Percentiles rank a stretch among this genome's conserved stretches.
Evolutionary conservation across 2,329 filamentous ascomycete genomes (phyloP).

Genomic region (Gaeumannomyces tritici): DNA sequence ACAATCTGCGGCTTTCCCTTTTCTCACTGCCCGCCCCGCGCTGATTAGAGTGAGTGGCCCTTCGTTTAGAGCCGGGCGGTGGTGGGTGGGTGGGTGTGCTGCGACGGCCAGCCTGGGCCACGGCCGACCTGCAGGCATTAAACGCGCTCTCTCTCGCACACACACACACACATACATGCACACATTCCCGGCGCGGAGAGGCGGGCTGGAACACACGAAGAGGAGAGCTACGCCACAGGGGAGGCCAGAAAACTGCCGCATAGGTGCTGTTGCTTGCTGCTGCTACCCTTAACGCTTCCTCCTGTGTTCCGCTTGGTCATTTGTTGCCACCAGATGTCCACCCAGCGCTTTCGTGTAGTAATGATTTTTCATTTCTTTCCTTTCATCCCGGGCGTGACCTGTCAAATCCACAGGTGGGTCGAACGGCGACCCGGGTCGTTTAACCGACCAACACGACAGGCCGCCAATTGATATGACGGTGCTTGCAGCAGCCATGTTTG

Average conservation of each 20-base stretch:
- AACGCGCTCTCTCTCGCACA: too few species aligned
- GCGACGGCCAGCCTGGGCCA: background rate
- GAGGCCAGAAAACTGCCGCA: too few species aligned
- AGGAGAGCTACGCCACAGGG: background rate
- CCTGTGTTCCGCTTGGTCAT: background rate
- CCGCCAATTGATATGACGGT: background rate
- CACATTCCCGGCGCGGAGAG: background rate
- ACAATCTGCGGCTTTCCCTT: background rate
- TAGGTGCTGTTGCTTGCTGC: too few species aligned
- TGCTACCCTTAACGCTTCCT: background rate
- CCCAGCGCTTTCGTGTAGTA: too few species aligned
- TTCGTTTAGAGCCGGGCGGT: too few species aligned
- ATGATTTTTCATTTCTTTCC: background rate
- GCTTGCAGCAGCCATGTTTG: too few species aligned
- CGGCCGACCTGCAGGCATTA: background rate
- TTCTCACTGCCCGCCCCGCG: background rate
- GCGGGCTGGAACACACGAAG: background rate
- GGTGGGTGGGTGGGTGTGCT: background rate
- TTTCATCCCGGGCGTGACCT: background rate
- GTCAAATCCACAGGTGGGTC: background rate
- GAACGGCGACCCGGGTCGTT: background rate
- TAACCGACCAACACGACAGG: background rate
- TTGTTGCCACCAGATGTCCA: background rate
- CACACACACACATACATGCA: background rate
- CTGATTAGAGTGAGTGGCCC: too few species aligned